Evolutionary conservation across 2,329 filamentous ascomycete species (phyloP).

Genomic region (Trichoderma harzianum): DNA sequence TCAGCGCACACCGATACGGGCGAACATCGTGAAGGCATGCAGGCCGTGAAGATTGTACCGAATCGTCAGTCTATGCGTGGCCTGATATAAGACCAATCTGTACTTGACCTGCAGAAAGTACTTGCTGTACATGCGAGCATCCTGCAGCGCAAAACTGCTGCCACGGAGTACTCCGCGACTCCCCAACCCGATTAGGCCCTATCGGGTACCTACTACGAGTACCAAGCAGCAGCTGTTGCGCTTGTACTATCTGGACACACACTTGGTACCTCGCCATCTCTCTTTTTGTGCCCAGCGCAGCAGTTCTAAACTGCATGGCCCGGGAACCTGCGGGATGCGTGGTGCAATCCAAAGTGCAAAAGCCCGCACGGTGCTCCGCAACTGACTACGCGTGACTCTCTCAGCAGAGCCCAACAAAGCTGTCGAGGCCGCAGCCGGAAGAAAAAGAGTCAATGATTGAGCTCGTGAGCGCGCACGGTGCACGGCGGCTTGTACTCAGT

Average conservation of each 20-base stretch:
- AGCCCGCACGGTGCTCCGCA: slow-evolving; percentile 16
- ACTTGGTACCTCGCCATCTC: neutral
- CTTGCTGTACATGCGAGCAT: neutral
- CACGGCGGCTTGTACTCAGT: neutral
- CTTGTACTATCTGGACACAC: neutral
- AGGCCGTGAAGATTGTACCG: neutral
- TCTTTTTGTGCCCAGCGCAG: neutral
- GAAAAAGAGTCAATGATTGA: neutral
- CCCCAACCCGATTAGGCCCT: neutral
- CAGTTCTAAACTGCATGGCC: slow-evolving; percentile 5
- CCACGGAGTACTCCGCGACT: neutral
- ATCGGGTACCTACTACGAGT: neutral
- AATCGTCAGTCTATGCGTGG: slow-evolving; percentile 2
- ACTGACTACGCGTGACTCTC: slow-evolving; percentile 10
- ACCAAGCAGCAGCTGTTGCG: neutral
- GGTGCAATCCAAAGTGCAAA: neutral
- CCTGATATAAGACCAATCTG: neutral
- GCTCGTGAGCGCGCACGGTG: neutral
- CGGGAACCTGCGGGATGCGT: slow-evolving; percentile 5
- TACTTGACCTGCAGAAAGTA: neutral
- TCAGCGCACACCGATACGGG: slow-evolving; percentile 20
- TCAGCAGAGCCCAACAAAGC: neutral
- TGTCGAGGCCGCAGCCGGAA: neutral
- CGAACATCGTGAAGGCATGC: neutral
- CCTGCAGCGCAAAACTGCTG: neutral